These are phyloP conservation scores for Ochetophila trinervis DNA, from an alignment of 306 rosid genomes.

Conservation along the genomic window DNA sequence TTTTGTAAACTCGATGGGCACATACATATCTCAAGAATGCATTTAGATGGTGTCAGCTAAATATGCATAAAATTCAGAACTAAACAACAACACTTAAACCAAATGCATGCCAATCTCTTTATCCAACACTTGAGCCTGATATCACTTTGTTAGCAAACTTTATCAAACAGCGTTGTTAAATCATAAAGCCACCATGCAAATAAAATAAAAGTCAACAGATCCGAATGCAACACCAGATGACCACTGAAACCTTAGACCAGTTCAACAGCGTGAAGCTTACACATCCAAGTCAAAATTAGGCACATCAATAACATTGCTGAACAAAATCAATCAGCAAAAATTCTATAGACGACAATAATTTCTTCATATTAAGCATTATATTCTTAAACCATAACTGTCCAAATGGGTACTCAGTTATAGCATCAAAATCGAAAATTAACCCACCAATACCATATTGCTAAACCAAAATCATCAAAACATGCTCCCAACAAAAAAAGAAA, in stretches of 20 bases:
- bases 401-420: neutral
- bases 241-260: neutral
- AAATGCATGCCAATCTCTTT: neutral
- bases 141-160: neutral
- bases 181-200: neutral
- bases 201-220: neutral
- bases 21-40: no score
- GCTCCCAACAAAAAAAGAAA: neutral
- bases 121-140: neutral
- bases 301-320: neutral
- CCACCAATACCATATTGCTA: neutral
- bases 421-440: neutral
- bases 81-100: neutral
- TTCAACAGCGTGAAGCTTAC: neutral
- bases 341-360: neutral
- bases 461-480: neutral
- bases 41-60: no score
- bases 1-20: no score
- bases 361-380: neutral
- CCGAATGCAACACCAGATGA: neutral
- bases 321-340: no score
- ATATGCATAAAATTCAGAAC: neutral
- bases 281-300: slow-evolving; percentile 6
- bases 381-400: slow-evolving; percentile 21
- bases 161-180: neutral